Percentiles rank a stretch among this genome's conserved stretches.
Evolutionary conservation across 768 basidiomycete species (phyloP).

Genomic region (Auriculariales sp.): DNA sequence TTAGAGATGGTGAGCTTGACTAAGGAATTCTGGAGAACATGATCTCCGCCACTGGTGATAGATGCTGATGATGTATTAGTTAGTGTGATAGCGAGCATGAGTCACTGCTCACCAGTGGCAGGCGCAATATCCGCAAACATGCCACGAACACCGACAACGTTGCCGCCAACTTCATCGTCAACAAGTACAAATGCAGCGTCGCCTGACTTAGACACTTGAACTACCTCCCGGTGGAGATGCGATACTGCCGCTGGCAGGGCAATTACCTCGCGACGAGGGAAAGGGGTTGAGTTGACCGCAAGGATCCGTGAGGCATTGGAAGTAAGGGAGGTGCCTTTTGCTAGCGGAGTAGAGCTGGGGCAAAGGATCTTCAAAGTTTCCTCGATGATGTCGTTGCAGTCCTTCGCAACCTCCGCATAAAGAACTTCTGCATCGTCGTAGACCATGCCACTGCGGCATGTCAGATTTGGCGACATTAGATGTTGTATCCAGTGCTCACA

Average conservation of each 20-base stretch:
- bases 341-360: conserved; percentile 27
- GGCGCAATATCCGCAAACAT: conserved; percentile 38
- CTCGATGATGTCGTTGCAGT: conserved; percentile 54
- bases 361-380: conserved; percentile 52
- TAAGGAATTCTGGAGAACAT: conserved; percentile 52
- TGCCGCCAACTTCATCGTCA: conserved; percentile 25
- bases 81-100: not conserved
- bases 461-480: not conserved
- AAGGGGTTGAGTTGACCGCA: conserved; percentile 72
- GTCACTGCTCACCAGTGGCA: conserved; percentile 40
- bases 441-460: conserved; percentile 66
- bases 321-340: conserved; percentile 20
- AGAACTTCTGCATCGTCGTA: conserved; percentile 89
- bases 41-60: conserved; percentile 41
- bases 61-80: not conserved
- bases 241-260: conserved; percentile 36
- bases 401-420: conserved; percentile 62
- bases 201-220: conserved; percentile 55
- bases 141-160: conserved; percentile 16
- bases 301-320: conserved; percentile 31
- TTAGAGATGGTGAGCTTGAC: conserved; percentile 65
- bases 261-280: conserved; percentile 68
- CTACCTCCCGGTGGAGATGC: conserved; percentile 34
- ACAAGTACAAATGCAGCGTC: conserved; percentile 58
- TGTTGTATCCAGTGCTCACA: conserved; percentile 30